These are phyloP conservation scores for Pharus latifolius DNA, from an alignment of 176 grass and related monocot genomes.

Conservation along the genomic window DNA sequence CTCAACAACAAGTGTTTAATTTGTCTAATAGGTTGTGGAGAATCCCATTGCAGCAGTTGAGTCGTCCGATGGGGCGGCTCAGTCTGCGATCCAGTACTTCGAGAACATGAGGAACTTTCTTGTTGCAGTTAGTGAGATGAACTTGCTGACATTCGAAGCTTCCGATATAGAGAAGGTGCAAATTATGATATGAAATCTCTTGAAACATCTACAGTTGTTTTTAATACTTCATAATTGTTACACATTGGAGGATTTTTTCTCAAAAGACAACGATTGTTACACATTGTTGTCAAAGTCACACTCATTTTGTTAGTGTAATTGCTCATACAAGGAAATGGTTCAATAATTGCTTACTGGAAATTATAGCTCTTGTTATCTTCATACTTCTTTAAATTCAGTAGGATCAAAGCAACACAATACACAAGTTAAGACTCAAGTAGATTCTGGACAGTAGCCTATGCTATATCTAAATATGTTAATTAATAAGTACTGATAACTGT, in stretches of 20 bases:
- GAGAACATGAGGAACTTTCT: conserved; percentile 92
- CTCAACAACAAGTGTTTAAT: too few species aligned
- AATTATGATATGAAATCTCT: not conserved
- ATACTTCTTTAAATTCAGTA: not conserved
- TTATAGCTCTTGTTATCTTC: not conserved
- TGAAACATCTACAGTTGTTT: not conserved
- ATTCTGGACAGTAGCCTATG: not conserved
- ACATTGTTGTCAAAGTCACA: too few species aligned
- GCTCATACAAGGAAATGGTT: not conserved
- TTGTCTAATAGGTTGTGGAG: conserved; percentile 49
- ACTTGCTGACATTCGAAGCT: conserved; percentile 69
- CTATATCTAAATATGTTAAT: not conserved
- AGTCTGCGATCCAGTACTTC: conserved; percentile 82
- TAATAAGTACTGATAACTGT: too few species aligned
- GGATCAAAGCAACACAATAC: not conserved
- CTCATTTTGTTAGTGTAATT: too few species aligned
- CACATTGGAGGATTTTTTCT: too few species aligned
- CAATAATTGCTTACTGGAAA: not conserved
- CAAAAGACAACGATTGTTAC: too few species aligned
- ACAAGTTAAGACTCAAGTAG: too few species aligned
- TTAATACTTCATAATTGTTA: too few species aligned
- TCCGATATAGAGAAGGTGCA: conserved; percentile 79
- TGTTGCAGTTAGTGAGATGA: conserved; percentile 62
- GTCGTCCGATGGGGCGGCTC: conserved; percentile 58
- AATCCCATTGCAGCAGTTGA: conserved; percentile 49